Base-by-base conservation (phyloP, 768 basidiomycete species). In the Cytidiella melzeri region DNA sequence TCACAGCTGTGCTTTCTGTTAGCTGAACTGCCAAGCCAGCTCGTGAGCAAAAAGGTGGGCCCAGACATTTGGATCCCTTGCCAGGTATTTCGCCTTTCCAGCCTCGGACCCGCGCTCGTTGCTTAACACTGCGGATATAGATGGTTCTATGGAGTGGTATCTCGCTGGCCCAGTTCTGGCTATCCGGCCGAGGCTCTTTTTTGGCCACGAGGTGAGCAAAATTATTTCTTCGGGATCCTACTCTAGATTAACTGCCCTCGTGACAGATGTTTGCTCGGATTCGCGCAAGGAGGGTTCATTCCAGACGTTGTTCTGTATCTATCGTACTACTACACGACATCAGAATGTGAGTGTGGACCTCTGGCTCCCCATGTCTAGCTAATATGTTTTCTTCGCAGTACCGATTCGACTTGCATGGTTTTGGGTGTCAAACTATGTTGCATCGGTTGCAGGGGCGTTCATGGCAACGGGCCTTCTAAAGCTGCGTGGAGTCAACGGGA, bases 381-480 rank as follows among this genome's bases (percentile, higher is more conserved):
- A 4, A 39, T n/a, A n/a, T n/a, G n/a, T n/a, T 26, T 9, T 10
- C 37, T 25, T 27, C 25, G 20, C 53, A 79, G 76, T 84, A 0
- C 80, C 83, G 2, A 74, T 84, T 39, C 75, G 84, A n/a, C 69
- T 87, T 9, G 82, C 81, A 1, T 78, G 73, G 56, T 85, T 86
- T 70, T 87, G 82, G 83, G 69, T 77, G 24, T 78, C 79, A 3
- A 76, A 76, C 60, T 79, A 83, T 46, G 47, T 74, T 1, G 69
- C 76, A 3, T 63, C 74, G 40, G 79, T 87, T 43, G 53, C 80
- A 18, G 72, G 76, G 43, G 77, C 79, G 2, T 86, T 89, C 62
- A 58, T 86, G 7, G 85, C 81, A 0, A 79, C 78, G 0, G 84
- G 82, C 4, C 77, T 85, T 15, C 65, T 84, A 13, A 62, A 65